Conservation (phyloP, 768 basidiomycete genomes). For the Lactarius trivialis region DNA sequence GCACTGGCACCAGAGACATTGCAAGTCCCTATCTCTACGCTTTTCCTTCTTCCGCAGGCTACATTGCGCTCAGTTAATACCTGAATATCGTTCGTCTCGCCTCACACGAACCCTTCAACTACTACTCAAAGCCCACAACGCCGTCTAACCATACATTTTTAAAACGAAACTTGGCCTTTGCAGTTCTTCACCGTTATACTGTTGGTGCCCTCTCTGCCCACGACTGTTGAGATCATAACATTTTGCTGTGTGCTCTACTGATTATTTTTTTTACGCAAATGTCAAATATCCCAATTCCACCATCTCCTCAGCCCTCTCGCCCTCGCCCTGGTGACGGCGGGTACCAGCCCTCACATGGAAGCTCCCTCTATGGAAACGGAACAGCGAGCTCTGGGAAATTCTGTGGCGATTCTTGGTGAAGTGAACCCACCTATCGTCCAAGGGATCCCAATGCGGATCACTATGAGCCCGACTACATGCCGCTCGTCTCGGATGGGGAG, state of each 20-base stretch:
- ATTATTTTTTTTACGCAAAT: constrained; percentile 16
- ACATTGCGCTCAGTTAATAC: constrained; percentile 6
- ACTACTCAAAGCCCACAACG: neutral
- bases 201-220: neutral
- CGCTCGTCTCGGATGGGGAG: constrained; percentile 11
- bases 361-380: constrained; percentile 35
- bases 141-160: neutral
- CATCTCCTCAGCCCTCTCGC: constrained; percentile 44
- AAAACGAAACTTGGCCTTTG: neutral
- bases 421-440: constrained; percentile 41
- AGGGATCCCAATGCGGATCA: constrained; percentile 25
- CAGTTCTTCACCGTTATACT: neutral
- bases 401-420: constrained; percentile 29
- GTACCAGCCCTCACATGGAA: constrained; percentile 40
- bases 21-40: neutral
- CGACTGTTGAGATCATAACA: constrained; percentile 1
- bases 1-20: neutral
- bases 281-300: constrained; percentile 35
- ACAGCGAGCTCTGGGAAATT: constrained; percentile 37
- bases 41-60: constrained; percentile 4
- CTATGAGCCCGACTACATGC: constrained; percentile 12
- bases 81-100: neutral
- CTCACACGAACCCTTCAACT: neutral
- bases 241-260: constrained; percentile 16
- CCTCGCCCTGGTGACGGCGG: constrained; percentile 43